Percentiles rank a stretch among this genome's conserved stretches.
phyloP scores from a whole-genome alignment of 768 basidiomycete genomes.

The Coprinopsis sp. region DNA sequence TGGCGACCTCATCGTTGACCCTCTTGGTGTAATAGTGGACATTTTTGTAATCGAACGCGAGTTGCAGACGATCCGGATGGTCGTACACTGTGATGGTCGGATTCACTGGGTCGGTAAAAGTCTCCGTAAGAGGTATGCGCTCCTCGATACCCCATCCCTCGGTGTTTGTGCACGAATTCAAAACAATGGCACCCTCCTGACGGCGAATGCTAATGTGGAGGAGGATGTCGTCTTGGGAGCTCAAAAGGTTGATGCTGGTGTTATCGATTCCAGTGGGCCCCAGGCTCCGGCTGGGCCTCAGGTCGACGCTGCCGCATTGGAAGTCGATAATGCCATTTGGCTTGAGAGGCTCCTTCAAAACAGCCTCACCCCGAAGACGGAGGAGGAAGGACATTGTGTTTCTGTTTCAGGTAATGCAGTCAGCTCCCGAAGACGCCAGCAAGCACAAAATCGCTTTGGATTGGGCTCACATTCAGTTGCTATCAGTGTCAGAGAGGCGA shows the following conservation, averaged over 20 bases:
- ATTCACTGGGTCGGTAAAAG: slow-evolving; percentile 1
- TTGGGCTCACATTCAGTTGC: too few species aligned
- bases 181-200: slow-evolving; percentile 7
- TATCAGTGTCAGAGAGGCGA: too few species aligned
- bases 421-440: too few species aligned
- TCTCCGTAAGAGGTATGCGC: slow-evolving; percentile 2
- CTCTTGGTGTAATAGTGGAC: slow-evolving; percentile 12
- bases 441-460: too few species aligned
- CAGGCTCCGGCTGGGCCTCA: background rate
- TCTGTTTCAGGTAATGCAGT: too few species aligned
- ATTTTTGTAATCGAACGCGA: slow-evolving; percentile 10
- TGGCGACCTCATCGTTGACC: background rate
- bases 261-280: background rate
- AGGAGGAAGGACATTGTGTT: too few species aligned
- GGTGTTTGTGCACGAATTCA: slow-evolving; percentile 1
- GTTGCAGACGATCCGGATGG: slow-evolving; percentile 12
- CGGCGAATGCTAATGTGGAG: slow-evolving; percentile 11
- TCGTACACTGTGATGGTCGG: slow-evolving; percentile 10
- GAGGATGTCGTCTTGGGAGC: slow-evolving; percentile 3
- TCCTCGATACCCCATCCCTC: slow-evolving; percentile 9
- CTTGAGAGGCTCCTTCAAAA: slow-evolving; percentile 1
- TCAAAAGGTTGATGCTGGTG: slow-evolving; percentile 6
- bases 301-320: slow-evolving; percentile 8
- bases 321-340: slow-evolving; percentile 11
- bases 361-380: too few species aligned